These are phyloP conservation scores for Boletellus sp. DNA, from an alignment of 1,284 basidiomycete species.

Conservation along the genomic window DNA sequence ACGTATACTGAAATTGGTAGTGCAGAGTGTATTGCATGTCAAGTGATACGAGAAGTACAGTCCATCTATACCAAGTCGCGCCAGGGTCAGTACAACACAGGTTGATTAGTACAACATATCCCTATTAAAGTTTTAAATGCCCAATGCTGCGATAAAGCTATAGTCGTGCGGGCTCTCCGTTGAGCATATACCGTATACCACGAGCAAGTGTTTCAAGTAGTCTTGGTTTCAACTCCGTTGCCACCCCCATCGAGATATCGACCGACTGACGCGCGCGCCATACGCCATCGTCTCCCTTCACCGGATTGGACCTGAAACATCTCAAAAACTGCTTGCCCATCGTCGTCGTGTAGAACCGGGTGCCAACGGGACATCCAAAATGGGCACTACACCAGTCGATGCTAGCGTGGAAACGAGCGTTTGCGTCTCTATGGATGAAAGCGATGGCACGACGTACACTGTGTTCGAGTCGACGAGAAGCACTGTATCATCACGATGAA, in stretches of 20 bases:
- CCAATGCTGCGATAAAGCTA: too few species aligned
- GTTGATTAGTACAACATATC: too few species aligned
- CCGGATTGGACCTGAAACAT: constrained; percentile 31
- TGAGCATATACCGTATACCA: constrained; percentile 14
- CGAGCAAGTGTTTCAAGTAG: constrained; percentile 17
- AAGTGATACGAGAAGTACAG: too few species aligned
- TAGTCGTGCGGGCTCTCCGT: too few species aligned
- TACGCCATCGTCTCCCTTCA: constrained; percentile 13
- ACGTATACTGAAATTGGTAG: too few species aligned
- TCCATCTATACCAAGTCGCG: too few species aligned
- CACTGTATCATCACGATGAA: constrained; percentile 8
- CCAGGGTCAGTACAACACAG: too few species aligned
- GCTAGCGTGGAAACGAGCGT: neutral
- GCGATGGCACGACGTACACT: constrained; percentile 18
- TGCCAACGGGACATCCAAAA: constrained; percentile 29
- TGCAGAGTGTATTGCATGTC: too few species aligned
- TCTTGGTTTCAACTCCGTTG: constrained; percentile 14
- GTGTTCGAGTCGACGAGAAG: constrained; percentile 33
- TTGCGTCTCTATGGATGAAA: neutral
- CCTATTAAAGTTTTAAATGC: too few species aligned
- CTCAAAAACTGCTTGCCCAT: constrained; percentile 27
- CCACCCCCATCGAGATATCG: constrained; percentile 26
- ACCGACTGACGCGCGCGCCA: constrained; percentile 18
- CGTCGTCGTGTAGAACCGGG: constrained; percentile 26
- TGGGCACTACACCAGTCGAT: constrained; percentile 33